These are phyloP conservation scores for Baudoinia panamericana DNA, from an alignment of 495 filamentous ascomycete genomes.

Conservation along the genomic window DNA sequence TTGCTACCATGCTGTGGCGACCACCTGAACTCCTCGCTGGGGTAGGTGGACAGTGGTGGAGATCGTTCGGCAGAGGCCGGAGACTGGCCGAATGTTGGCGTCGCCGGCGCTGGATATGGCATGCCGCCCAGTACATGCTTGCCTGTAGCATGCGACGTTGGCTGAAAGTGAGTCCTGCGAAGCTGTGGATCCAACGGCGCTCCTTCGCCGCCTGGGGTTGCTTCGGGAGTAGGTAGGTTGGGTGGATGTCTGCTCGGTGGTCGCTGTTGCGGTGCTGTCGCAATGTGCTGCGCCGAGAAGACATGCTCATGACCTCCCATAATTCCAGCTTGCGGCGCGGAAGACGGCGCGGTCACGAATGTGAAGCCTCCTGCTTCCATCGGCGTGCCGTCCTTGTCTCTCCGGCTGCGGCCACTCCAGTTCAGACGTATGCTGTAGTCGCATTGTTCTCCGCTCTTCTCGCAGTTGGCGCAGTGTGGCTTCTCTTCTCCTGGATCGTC, in stretches of 20 bases:
- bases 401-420: slow-evolving; percentile 56
- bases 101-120: neutral
- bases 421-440: slow-evolving; percentile 80
- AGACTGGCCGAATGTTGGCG: neutral
- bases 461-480: slow-evolving; percentile 64
- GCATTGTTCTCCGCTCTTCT: slow-evolving; percentile 60
- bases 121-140: too few species aligned
- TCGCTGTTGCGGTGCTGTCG: slow-evolving; percentile 5
- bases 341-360: slow-evolving; percentile 3
- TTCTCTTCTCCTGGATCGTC: slow-evolving; percentile 48
- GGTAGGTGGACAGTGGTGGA: slow-evolving; percentile 1
- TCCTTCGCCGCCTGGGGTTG: slow-evolving; percentile 5
- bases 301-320: slow-evolving; percentile 13
- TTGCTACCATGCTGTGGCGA: slow-evolving; percentile 16
- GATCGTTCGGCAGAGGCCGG: neutral
- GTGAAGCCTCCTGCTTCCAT: slow-evolving; percentile 7
- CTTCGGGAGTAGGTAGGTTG: slow-evolving; percentile 10
- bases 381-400: slow-evolving; percentile 30
- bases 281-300: slow-evolving; percentile 19
- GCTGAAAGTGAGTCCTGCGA: neutral
- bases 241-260: slow-evolving; percentile 7
- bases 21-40: slow-evolving; percentile 12
- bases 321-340: neutral
- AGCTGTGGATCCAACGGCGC: slow-evolving; percentile 3
- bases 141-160: too few species aligned